Conservation (phyloP, 2,329 filamentous ascomycete genomes). For the Fusarium camptoceras region DNA sequence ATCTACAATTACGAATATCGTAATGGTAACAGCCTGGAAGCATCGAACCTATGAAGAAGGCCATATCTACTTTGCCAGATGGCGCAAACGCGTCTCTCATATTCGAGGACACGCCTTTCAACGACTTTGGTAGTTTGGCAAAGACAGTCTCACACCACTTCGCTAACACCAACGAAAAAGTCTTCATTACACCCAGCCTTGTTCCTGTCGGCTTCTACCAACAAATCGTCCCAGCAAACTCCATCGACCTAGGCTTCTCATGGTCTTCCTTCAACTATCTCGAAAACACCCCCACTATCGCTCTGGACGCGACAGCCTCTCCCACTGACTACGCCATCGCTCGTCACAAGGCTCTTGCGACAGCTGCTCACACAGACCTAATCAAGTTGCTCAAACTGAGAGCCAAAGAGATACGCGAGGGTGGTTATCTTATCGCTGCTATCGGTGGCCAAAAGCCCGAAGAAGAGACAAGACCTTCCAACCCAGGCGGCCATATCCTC, state of each 20-base stretch:
- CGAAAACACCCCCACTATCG: neutral
- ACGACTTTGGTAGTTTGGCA: conserved; percentile 17
- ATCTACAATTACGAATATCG: accelerated
- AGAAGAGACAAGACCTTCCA: neutral
- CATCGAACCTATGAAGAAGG: neutral
- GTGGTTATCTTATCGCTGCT: neutral
- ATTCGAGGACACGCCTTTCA: conserved; percentile 13
- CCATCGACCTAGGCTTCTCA: neutral
- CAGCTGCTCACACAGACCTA: conserved; percentile 4
- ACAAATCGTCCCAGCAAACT: neutral
- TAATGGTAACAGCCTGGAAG: neutral
- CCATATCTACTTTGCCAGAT: neutral
- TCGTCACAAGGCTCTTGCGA: conserved; percentile 5
- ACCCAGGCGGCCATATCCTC: neutral
- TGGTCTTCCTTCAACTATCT: conserved; percentile 25
- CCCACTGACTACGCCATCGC: conserved; percentile 11
- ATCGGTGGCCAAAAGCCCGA: conserved; percentile 8
- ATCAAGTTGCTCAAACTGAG: conserved; percentile 2
- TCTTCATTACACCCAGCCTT: neutral
- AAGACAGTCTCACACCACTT: conserved; percentile 10
- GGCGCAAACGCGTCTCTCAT: neutral
- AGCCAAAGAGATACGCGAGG: neutral
- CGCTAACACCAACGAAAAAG: accelerated
- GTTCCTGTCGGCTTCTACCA: conserved; percentile 10
- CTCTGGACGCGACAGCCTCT: conserved; percentile 9